Conservation (phyloP, 495 filamentous ascomycete species). For the Elasticomyces elasticus region DNA sequence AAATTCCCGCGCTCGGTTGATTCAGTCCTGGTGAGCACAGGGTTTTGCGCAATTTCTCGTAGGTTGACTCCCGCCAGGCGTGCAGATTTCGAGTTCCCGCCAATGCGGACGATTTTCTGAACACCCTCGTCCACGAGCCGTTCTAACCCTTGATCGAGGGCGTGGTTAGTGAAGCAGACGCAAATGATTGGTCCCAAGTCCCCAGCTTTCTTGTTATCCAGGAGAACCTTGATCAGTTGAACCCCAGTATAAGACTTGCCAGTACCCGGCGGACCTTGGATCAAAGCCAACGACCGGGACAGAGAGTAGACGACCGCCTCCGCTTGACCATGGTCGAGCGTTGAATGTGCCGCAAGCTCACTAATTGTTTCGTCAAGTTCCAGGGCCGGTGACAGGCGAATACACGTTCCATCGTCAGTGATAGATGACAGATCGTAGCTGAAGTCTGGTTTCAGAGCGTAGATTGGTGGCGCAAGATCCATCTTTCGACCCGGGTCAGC, state of each 20-base stretch:
- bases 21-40: slow-evolving; percentile 36
- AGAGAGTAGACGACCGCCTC: slow-evolving; percentile 47
- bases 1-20: slow-evolving; percentile 26
- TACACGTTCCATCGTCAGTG: slow-evolving; percentile 29
- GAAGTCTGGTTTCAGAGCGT: slow-evolving; percentile 43
- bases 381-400: slow-evolving; percentile 22
- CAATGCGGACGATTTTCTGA: slow-evolving; percentile 58
- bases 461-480: slow-evolving; percentile 42
- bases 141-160: slow-evolving; percentile 63
- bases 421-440: slow-evolving; percentile 44
- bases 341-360: slow-evolving; percentile 26
- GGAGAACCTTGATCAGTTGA: slow-evolving; percentile 50
- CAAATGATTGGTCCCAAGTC: slow-evolving; percentile 56
- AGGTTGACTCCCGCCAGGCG: slow-evolving; percentile 41
- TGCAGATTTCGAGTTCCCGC: slow-evolving; percentile 54
- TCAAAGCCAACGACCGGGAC: slow-evolving; percentile 47
- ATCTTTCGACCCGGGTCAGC: slow-evolving; percentile 1
- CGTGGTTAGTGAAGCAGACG: slow-evolving; percentile 66
- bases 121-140: slow-evolving; percentile 47
- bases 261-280: slow-evolving; percentile 76
- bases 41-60: slow-evolving; percentile 27
- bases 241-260: slow-evolving; percentile 61
- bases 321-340: slow-evolving; percentile 51
- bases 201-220: slow-evolving; percentile 44
- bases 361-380: neutral